Evolutionary conservation across 768 basidiomycete species (phyloP), one percentile per base, ranked within the genome.

Genomic region (Lactarius indigo): DNA sequence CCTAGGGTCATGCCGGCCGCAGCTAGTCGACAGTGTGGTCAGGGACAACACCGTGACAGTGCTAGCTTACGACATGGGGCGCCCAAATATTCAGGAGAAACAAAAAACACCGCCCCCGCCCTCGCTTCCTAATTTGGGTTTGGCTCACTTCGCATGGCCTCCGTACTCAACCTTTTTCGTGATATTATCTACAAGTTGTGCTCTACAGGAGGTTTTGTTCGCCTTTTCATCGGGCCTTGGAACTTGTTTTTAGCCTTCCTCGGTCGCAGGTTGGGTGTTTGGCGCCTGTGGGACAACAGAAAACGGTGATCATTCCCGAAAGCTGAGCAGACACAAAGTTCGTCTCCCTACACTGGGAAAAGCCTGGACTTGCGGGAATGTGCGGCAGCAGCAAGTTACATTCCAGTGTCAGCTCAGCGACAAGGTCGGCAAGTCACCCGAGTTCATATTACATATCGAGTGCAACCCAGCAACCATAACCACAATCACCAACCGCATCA

Each of bases 351-450:
- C 12, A 37, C 9, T n/a, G 13, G 23, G 23, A 10, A 54, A 23
- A n/a, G 23, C 47, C 7, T 13, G 12, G 47, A 28, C 10, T 33
- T 26, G 17, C 17, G 23, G 23, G 59, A 47, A 65, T 65, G 37
- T 56, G 54, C 57, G 6, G 41, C 54, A 1, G 47, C 47, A 5
- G 59, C 59, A 5, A 65, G 64, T 42, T n/a, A 0, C 15, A 18
- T 65, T 17, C 64, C 64, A 42, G 15, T 28, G 31, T 65, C 52
- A n/a, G 50, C 26, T 65, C 52, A n/a, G 50, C 26, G 15, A 41
- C 17, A 42, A 42, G 42, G 20, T 42, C 42, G 42, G 42, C 42
- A 39, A 44, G 50, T 30, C 39, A 42, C 10, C 12, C 39, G 26
- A 56, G 17, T 23, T 39, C 56, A 18, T 23, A 35, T 20, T 18